Percentiles rank a stretch among this genome's conserved stretches.
Evolutionary conservation across 768 basidiomycete species (phyloP).

Genomic region (Tricholoma flavovirens): DNA sequence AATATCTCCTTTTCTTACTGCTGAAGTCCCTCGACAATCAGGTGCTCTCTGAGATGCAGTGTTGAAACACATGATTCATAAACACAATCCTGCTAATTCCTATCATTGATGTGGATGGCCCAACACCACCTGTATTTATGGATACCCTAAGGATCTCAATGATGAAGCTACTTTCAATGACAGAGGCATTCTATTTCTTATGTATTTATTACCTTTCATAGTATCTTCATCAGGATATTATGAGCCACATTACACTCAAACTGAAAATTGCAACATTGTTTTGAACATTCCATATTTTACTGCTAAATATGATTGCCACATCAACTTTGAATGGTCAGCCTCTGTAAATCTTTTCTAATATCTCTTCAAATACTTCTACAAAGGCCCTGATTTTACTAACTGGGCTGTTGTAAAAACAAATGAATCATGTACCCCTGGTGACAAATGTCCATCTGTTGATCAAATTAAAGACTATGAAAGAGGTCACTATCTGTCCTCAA

Average conservation of each 20-base stretch:
- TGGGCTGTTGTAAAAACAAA: neutral
- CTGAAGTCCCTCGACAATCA: neutral
- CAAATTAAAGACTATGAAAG: conserved; percentile 32
- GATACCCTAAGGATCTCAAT: neutral
- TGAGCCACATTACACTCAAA: neutral
- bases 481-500: conserved; percentile 28
- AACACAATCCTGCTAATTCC: neutral
- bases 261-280: conserved; percentile 17
- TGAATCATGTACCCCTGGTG: neutral
- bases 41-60: neutral
- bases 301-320: conserved; percentile 28
- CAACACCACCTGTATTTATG: neutral
- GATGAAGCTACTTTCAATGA: neutral
- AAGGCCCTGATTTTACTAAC: conserved; percentile 14
- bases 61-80: neutral
- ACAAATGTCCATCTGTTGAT: conserved; percentile 11
- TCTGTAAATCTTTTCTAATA: conserved; percentile 31
- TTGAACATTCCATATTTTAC: conserved; percentile 16
- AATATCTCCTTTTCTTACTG: neutral
- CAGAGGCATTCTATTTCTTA: neutral
- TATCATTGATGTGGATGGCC: neutral
- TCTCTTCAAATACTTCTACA: conserved; percentile 35
- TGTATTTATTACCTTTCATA: neutral
- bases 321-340: conserved; percentile 29
- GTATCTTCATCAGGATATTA: neutral